Evolutionary conservation across 2,329 filamentous ascomycete genomes (phyloP), one percentile per base, ranked within the genome.

Genomic region (Stagonosporopsis rhizophila): DNA sequence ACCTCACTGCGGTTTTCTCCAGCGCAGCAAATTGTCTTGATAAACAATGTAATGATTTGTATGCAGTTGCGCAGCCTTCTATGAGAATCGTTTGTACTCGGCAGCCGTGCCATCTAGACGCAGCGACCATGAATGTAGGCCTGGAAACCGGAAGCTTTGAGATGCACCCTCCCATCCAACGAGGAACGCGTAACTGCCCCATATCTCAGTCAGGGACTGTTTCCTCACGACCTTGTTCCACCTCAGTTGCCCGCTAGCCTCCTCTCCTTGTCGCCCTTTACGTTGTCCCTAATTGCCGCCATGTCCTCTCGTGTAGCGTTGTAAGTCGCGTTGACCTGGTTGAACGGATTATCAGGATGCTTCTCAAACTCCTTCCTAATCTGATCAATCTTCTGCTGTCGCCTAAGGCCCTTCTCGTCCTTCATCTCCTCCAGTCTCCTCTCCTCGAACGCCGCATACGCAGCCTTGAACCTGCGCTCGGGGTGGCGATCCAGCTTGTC

Each of bases 291-390:
- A 56, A 93, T 78, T 44, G 85, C 82, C 44, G 82, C 82, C 40
- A 96, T 69, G 69, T 99, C 94, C 4, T 92, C 91, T 77, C 86
- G 89, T 20, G 83, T 85, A 50, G 91, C 86, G 77, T 99, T 91
- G 78, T 92, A 96, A 3, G 82, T 77, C 2, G 87, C 90, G 47
- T 81, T 86, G 15, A 89, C 87, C 79, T 96, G 91, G 79, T 96
- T 96, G 80, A 96, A 95, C 14, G 95, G 95, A 76, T 99, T 99
- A 68, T 98, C 94, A 1, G 91, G 89, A 70, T 90, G 90, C 82
- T 92, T 96, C 77, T 96, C 90, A 76, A 98, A 99, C 80, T 98
- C 95, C 82, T 96, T 96, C 60, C 85, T 79, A 65, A 96, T 90
- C 71, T 88, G 83, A 61, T 94, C 90, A 69, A 93, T 88, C 77